Base-by-base conservation (phyloP, 2,329 filamentous ascomycete species). In the Clonostachys rhizophaga region DNA sequence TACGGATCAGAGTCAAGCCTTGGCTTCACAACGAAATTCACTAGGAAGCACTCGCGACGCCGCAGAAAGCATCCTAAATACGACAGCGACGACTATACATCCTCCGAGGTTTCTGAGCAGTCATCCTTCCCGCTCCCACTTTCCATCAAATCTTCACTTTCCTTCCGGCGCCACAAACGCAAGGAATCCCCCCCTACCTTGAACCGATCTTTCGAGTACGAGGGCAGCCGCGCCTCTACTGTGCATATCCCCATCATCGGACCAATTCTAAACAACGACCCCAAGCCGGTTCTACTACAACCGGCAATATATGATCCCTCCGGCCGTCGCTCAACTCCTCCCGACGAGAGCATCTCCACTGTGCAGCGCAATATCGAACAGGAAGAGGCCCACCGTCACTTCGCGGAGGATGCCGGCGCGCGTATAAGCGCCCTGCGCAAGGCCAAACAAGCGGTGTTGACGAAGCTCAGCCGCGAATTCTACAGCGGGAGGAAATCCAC, bases 371-470 rank as follows among this genome's bases (percentile, higher is more conserved):
- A 81, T 56, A 66, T 81, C 40, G 71, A 76, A 53, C 73, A 76
- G 50, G 80, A 84, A 55, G 72, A 77, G 53, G 67, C 70, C 3
- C 77, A 81, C 51, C 70, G 76, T 11, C 68, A 73, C 41, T 67
- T 83, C 20, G 81, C 79, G 17, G 75, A 84, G 52, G 79, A 84
- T 54, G 69, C 74, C 4, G 73, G 72, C 9, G 74, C 76, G 46
- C 73, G 81, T 47, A 69, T 69, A 5, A 76, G 69, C 53, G 78
- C 79, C 10, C 65, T 86, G 44, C 71, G 73, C 56, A 75, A 77
- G 49, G 82, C 81, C 34, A 81, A 79, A 58, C 78, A 81, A 52
- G 76, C 78, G 1, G 80, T 86, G 12, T 65, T 85, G 47, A 72
- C 69, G 50, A 82, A 82, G 54, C 70, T 85, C 44, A 76, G 71